These are phyloP conservation scores for Penicillium robsamsonii DNA, from an alignment of 495 filamentous ascomycete genomes.

Conservation along the genomic window DNA sequence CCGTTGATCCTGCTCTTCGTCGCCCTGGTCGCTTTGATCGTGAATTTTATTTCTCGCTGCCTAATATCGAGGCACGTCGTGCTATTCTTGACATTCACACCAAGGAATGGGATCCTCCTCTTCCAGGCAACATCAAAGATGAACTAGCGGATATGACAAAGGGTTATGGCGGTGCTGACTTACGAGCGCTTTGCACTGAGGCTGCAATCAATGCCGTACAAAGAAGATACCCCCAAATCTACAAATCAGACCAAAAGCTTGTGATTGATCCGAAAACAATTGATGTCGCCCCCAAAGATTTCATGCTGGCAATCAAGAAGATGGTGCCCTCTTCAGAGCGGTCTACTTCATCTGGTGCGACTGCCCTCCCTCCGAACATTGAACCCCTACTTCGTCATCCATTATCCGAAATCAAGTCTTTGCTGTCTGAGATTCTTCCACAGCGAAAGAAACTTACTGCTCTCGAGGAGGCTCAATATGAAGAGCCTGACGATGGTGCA, in stretches of 20 bases:
- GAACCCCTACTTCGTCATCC: slow-evolving; percentile 78
- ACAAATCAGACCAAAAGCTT: slow-evolving; percentile 85
- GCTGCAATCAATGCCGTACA: slow-evolving; percentile 98
- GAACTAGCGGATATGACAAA: slow-evolving; percentile 84
- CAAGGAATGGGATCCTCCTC: slow-evolving; percentile 79
- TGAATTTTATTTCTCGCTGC: slow-evolving; percentile 96
- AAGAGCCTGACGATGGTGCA: slow-evolving; percentile 75
- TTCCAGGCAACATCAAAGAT: slow-evolving; percentile 74
- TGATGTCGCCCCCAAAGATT: slow-evolving; percentile 83
- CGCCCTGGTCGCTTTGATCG: slow-evolving; percentile 95
- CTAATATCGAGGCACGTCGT: slow-evolving; percentile 71
- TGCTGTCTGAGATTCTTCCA: slow-evolving; percentile 77
- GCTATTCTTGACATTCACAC: slow-evolving; percentile 95
- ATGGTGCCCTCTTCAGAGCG: slow-evolving; percentile 93
- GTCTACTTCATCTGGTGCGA: slow-evolving; percentile 76
- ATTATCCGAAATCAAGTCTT: slow-evolving; percentile 60
- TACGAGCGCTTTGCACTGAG: slow-evolving; percentile 92
- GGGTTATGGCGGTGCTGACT: slow-evolving; percentile 93
- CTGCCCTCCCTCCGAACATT: slow-evolving; percentile 70
- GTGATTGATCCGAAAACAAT: slow-evolving; percentile 82
- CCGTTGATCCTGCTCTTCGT: slow-evolving; percentile 94
- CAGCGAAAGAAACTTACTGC: slow-evolving; percentile 81
- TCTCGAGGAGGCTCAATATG: slow-evolving; percentile 89
- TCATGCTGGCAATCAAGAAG: slow-evolving; percentile 94
- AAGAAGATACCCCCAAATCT: slow-evolving; percentile 92